A percentile compares a stretch with the other conserved stretches of the same genome.
Evolutionary conservation across 495 filamentous ascomycete species (phyloP).

Genomic region (Peziza echinospora): DNA sequence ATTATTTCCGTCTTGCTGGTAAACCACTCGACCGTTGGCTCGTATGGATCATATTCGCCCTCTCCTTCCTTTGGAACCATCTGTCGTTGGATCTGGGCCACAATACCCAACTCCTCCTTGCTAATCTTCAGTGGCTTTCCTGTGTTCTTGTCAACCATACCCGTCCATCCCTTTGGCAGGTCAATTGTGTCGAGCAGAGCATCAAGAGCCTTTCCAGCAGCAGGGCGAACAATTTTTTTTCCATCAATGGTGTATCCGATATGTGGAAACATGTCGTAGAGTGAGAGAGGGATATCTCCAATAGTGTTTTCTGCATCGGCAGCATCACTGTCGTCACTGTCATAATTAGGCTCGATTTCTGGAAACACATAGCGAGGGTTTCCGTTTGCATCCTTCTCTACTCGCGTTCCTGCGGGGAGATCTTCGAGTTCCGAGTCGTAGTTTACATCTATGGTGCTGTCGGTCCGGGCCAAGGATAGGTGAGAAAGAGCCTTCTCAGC

Average conservation of each 20-base stretch:
- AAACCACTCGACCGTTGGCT: slow-evolving; percentile 63
- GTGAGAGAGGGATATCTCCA: slow-evolving; percentile 77
- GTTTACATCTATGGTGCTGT: slow-evolving; percentile 26
- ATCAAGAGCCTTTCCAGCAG: slow-evolving; percentile 83
- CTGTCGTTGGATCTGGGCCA: slow-evolving; percentile 77
- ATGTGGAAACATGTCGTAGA: slow-evolving; percentile 94
- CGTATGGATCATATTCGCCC: slow-evolving; percentile 57
- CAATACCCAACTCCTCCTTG: slow-evolving; percentile 68
- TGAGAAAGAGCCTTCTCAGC: slow-evolving; percentile 13
- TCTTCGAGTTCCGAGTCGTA: slow-evolving; percentile 10
- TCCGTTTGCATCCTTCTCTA: slow-evolving; percentile 47
- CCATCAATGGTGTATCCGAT: slow-evolving; percentile 98
- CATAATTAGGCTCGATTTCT: slow-evolving; percentile 88
- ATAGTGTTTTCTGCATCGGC: slow-evolving; percentile 70
- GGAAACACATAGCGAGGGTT: slow-evolving; percentile 56
- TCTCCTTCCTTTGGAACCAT: slow-evolving; percentile 71
- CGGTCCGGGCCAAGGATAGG: slow-evolving; percentile 20
- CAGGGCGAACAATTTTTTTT: slow-evolving; percentile 89
- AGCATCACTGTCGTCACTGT: slow-evolving; percentile 79
- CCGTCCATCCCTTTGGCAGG: slow-evolving; percentile 95
- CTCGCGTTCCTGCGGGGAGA: slow-evolving; percentile 23
- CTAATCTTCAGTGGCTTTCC: slow-evolving; percentile 78
- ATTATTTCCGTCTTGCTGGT: slow-evolving; percentile 74
- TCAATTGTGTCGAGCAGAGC: slow-evolving; percentile 89
- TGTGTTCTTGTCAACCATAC: slow-evolving; percentile 76